Base-by-base conservation (phyloP, 768 basidiomycete genomes). In the Trametes villosa region DNA sequence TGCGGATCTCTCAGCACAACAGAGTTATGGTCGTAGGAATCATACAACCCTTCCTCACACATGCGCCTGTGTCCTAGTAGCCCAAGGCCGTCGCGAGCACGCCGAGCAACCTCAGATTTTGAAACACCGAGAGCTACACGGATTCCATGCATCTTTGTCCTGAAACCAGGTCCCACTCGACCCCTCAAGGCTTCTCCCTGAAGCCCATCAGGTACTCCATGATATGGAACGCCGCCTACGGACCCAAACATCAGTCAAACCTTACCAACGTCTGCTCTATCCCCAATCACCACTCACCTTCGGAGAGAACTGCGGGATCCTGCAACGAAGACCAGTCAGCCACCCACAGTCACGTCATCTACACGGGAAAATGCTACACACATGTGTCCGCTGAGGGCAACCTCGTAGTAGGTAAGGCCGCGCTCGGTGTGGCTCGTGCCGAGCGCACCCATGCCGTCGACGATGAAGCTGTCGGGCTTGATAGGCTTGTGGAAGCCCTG, bases 401-500 rank as follows among this genome's bases (percentile, higher is more conserved):
- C 82, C 66, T 92, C 89, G 30, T 81, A 75, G 63, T 85, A 91
- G 0, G 88, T 84, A 64, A 91, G 71, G 15, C 84, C 83, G 36
- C 89, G 83, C 67, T 92, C 90, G 15, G 78, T 74, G 59, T 91
- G 88, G 57, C 81, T 75, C 1, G 74, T 87, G 0, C 89, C 90
- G 20, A 85, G 75, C 3, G 89, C 79, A 22, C 89, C 89, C 40
- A 89, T 77, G 20, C 84, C 86, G 58, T 88, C 86, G 53, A 91
- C 82, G 58, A 89, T 70, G 76, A 91, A 87, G 60, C 82, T 86
- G 62, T 91, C 88, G 24, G 82, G 74, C 13, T 71, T 68, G 45
- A 89, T 87, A 5, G 86, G 87, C 0, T 79, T 85, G 61, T 86
- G 88, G 83, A 91, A 91, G 0, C 89, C 89, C 76, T 91, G 89